phyloP scores from a whole-genome alignment of 257 asterid species.

The Verbascum thapsus region DNA sequence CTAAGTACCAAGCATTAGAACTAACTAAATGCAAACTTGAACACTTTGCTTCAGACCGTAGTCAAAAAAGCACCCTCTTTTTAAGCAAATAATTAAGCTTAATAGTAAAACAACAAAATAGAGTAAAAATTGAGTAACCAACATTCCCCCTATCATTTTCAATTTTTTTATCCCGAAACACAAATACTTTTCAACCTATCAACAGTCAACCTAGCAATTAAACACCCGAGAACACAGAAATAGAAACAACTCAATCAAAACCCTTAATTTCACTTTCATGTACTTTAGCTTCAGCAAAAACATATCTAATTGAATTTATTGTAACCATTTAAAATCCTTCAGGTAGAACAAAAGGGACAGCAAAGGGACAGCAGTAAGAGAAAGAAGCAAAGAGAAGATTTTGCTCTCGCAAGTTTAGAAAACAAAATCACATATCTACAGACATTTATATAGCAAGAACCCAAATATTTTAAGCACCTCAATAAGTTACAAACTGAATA shows the following conservation, averaged over 20 bases:
- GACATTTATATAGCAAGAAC: too few species aligned
- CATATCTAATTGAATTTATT: too few species aligned
- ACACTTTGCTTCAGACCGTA: constrained; percentile 75
- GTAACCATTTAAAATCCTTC: too few species aligned
- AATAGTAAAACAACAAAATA: constrained; percentile 64
- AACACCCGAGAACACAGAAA: constrained; percentile 66
- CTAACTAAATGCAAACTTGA: constrained; percentile 65
- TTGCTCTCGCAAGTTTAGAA: too few species aligned
- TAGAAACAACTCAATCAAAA: constrained; percentile 73
- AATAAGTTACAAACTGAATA: too few species aligned
- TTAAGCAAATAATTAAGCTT: constrained; percentile 74
- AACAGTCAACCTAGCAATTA: constrained; percentile 59
- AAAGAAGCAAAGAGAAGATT: too few species aligned
- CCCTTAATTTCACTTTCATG: constrained; percentile 62
- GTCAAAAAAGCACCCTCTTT: constrained; percentile 80
- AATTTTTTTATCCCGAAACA: constrained; percentile 60
- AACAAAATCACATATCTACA: too few species aligned
- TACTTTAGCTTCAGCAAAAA: constrained; percentile 59
- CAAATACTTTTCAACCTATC: constrained; percentile 39
- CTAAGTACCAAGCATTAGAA: constrained; percentile 76
- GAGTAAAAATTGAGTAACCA: constrained; percentile 68
- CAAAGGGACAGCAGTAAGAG: too few species aligned
- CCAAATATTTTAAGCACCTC: too few species aligned
- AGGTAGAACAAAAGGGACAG: too few species aligned
- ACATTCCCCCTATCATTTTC: constrained; percentile 93